These are phyloP conservation scores for Tolypocladium cylindrosporum DNA, from an alignment of 2,329 filamentous ascomycete species.

Conservation along the genomic window DNA sequence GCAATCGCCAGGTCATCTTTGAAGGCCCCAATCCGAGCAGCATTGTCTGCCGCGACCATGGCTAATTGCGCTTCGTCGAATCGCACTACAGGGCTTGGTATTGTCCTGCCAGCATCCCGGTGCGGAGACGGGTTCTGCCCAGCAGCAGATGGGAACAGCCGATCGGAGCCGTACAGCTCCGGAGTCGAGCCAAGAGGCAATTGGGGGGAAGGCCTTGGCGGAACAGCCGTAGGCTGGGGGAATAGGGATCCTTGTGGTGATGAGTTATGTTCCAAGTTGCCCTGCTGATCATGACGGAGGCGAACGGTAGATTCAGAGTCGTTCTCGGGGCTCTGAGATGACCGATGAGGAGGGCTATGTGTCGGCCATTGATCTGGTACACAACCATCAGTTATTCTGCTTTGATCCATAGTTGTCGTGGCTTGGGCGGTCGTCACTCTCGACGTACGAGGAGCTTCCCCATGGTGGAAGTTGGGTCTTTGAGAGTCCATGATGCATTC, in stretches of 20 bases:
- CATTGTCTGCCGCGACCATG: conserved; percentile 25
- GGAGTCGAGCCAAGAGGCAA: conserved; percentile 28
- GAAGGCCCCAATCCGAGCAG: conserved; percentile 27
- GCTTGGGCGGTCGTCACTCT: neutral
- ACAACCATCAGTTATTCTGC: conserved; percentile 3
- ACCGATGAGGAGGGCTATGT: neutral
- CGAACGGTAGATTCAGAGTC: neutral
- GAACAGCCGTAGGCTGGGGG: conserved; percentile 22
- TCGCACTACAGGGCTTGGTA: conserved; percentile 14
- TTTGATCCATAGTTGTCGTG: neutral
- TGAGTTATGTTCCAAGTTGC: neutral
- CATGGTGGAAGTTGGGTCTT: conserved; percentile 23
- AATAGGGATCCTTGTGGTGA: conserved; percentile 15
- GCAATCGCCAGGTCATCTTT: conserved; percentile 42
- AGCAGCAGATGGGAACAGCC: conserved; percentile 18
- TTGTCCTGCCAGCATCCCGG: conserved; percentile 1
- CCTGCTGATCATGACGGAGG: neutral
- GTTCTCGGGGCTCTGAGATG: neutral
- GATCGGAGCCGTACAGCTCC: conserved; percentile 35
- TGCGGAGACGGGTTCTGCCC: conserved; percentile 13
- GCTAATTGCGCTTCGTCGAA: conserved; percentile 29
- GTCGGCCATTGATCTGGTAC: conserved; percentile 5
- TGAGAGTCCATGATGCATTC: conserved; percentile 25
- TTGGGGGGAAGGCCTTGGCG: conserved; percentile 17
- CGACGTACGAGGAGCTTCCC: conserved; percentile 27